These are phyloP conservation scores for Citrus sinensis DNA, from an alignment of 345 rosid species.

Conservation along the genomic window DNA sequence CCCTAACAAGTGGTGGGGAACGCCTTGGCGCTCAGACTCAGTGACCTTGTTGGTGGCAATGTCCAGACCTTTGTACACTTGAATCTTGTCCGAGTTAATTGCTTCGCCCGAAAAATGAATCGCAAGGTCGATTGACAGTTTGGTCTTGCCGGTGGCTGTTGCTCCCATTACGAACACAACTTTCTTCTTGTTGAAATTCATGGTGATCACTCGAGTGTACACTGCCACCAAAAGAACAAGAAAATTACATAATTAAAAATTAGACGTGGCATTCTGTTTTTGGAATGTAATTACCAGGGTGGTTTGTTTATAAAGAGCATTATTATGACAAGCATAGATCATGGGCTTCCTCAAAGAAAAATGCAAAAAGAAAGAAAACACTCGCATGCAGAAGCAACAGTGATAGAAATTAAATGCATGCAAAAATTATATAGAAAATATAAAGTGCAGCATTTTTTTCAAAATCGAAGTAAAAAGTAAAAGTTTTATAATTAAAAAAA, in stretches of 20 bases:
- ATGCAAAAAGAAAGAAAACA: too few relatives aligned
- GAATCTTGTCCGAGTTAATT: constrained; percentile 46
- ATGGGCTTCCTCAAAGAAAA: too few relatives aligned
- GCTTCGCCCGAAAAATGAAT: constrained; percentile 29
- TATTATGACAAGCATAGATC: too few relatives aligned
- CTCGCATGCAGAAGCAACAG: too few relatives aligned
- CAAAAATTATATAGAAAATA: too few relatives aligned
- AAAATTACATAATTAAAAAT: not conserved
- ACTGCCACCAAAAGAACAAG: not conserved
- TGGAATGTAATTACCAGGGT: too few relatives aligned
- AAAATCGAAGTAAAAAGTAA: too few relatives aligned
- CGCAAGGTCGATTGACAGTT: constrained; percentile 37
- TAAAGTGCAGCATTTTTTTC: too few relatives aligned
- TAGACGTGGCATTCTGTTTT: too few relatives aligned
- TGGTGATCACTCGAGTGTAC: not conserved
- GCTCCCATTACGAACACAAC: constrained; percentile 46
- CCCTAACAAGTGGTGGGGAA: constrained; percentile 40
- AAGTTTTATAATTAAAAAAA: too few relatives aligned
- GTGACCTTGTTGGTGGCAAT: constrained; percentile 36
- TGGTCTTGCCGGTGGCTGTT: constrained; percentile 38
- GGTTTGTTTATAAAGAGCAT: too few relatives aligned
- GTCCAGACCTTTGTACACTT: constrained; percentile 36
- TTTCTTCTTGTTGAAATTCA: constrained; percentile 18
- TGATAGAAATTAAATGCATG: too few relatives aligned
- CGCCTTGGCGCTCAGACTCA: constrained; percentile 23